A percentile compares a stretch with the other conserved stretches of the same genome.
Evolutionary conservation across 2,329 filamentous ascomycete species (phyloP).

Genomic region (Calycina marina): DNA sequence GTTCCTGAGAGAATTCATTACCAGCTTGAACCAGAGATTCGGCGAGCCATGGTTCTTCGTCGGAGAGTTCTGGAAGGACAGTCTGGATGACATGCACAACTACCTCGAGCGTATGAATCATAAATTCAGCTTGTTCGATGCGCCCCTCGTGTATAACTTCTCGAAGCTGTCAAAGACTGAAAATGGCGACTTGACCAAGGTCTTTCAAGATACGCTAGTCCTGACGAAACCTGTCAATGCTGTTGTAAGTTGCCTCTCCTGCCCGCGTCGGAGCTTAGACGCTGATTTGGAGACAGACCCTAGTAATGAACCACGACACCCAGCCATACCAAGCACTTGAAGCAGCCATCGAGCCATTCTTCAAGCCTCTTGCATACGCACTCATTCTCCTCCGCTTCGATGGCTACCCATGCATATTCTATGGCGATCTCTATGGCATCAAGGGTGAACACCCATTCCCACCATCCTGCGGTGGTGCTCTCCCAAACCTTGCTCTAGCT

Average conservation of each 20-base stretch:
- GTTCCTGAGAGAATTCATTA: conserved; percentile 53
- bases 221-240: conserved; percentile 36
- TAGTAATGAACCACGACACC: conserved; percentile 62
- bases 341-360: conserved; percentile 46
- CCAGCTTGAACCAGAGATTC: conserved; percentile 34
- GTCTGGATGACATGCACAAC: conserved; percentile 36
- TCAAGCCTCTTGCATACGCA: conserved; percentile 58
- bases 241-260: conserved; percentile 29
- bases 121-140: conserved; percentile 49
- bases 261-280: neutral
- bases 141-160: conserved; percentile 55
- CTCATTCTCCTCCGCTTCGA: conserved; percentile 52
- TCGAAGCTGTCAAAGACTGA: conserved; percentile 40
- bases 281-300: conserved; percentile 29
- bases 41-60: conserved; percentile 47
- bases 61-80: conserved; percentile 54
- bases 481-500: conserved; percentile 45
- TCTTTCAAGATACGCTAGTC: conserved; percentile 48
- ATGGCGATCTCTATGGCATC: conserved; percentile 54
- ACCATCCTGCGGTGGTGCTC: conserved; percentile 36
- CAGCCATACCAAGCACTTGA: conserved; percentile 48
- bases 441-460: conserved; percentile 30
- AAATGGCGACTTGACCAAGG: conserved; percentile 43
- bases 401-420: conserved; percentile 55
- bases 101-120: conserved; percentile 45